Base-by-base conservation (phyloP, 148 eudicot genomes). In the Chenopodium album region DNA sequence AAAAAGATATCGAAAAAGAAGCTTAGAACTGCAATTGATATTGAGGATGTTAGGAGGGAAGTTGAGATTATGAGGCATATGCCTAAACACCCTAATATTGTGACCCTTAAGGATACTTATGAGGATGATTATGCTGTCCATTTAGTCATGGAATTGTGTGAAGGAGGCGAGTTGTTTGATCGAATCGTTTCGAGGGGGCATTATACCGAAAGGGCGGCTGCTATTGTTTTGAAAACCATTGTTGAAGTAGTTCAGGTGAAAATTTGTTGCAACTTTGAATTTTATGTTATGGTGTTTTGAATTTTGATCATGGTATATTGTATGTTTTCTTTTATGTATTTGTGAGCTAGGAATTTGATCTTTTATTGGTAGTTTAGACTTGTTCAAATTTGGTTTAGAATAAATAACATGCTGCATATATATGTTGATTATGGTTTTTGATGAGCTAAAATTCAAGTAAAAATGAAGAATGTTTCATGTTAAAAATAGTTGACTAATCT, bases 181-280 rank as follows among this genome's bases (percentile, higher is more conserved):
- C 86, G 91, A 20, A 89, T 91, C 71, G 91, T 89, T 75, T 86
- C 93, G 1, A 78, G 91, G 2, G 94, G 94, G 2, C 90, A 89
- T 86, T 91, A 91, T 63, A 89, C 90, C 8, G 94, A 91, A 75
- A 81, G 92, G 80, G 94, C 92, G 2, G 94, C 94, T 63, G 89
- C 94, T 19, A 71, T 76, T 48, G 84, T 91, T 28, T 60, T 85
- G 81, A 79, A 79, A 1, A 91, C 92, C 59, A 88, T 91, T 76
- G 87, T 91, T 26, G 88, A 88, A 68, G 91, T 91, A 84, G 87
- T 89, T 77, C 90, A 91, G 94, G 92, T 91, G 78, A 44, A 29
- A 69, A 62, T 20, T 20, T 62, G 19, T 72, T 80, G 5, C 62
- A 56, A 56, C n/a, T 31, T 63, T 74, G 16, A 47, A 29, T 4